Percentiles rank a stretch among this genome's conserved stretches.
Evolutionary conservation across 2,329 filamentous ascomycete genomes (phyloP).

Genomic region (Nothophaeocryptopus gaeumannii): DNA sequence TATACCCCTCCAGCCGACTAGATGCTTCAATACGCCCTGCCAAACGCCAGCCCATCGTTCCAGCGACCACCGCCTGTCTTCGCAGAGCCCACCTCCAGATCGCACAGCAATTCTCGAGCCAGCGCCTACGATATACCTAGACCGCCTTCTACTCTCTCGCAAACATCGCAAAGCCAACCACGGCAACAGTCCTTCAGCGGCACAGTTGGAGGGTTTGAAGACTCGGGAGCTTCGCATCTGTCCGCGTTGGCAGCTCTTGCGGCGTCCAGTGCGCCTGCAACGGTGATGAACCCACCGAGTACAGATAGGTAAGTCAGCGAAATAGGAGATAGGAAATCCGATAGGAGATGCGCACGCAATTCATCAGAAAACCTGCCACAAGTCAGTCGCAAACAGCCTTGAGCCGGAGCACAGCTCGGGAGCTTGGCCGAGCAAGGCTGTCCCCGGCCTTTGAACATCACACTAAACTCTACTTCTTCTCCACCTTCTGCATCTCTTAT

Average conservation of each 20-base stretch:
- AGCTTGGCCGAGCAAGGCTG: no score
- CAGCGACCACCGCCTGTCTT: slow-evolving; percentile 20
- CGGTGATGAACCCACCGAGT: slow-evolving; percentile 9
- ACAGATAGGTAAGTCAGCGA: slow-evolving; percentile 12
- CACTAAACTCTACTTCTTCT: no score
- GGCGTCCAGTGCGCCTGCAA: slow-evolving; percentile 23
- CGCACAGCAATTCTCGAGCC: slow-evolving; percentile 10
- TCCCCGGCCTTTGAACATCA: no score
- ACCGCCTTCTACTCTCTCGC: slow-evolving; percentile 53
- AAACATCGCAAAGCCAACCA: slow-evolving; percentile 39
- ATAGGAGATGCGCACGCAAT: no score
- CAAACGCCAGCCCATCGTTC: slow-evolving; percentile 25
- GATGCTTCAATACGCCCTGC: slow-evolving; percentile 47
- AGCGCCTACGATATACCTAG: slow-evolving; percentile 52
- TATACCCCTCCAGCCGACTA: slow-evolving; percentile 44
- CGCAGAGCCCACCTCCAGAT: slow-evolving; percentile 18
- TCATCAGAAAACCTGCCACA: no score
- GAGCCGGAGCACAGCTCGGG: no score
- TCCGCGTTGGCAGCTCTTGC: slow-evolving; percentile 27
- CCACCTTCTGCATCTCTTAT: no score
- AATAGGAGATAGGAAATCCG: no score
- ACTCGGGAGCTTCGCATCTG: slow-evolving; percentile 33
- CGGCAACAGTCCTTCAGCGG: slow-evolving; percentile 15
- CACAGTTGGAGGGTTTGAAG: slow-evolving; percentile 1
- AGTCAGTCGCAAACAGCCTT: no score